Evolutionary conservation across 108 stramenopile species (phyloP).

Genomic region (Skeletonema tropicum): DNA sequence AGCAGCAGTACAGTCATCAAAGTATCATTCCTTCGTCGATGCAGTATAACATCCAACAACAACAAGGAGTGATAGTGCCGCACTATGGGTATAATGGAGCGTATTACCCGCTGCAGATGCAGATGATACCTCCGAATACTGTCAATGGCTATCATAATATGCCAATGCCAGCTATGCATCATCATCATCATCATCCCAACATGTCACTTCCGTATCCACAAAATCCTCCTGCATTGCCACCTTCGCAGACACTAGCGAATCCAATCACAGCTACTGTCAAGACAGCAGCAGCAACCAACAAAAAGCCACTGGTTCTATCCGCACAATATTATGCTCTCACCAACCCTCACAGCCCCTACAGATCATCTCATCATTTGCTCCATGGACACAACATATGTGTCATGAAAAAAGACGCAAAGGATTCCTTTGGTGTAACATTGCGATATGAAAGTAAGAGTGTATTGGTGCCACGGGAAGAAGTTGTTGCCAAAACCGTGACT

Average conservation of each 20-base stretch:
- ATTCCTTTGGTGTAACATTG: constrained; percentile 65
- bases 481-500: neutral
- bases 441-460: constrained; percentile 47
- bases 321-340: constrained; percentile 16
- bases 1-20: neutral
- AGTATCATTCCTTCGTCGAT: neutral
- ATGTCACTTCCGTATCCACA: neutral
- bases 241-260: neutral
- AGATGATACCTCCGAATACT: neutral
- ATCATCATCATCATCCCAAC: neutral
- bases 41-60: neutral
- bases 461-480: constrained; percentile 46
- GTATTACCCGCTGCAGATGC: neutral
- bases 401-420: constrained; percentile 25
- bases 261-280: too few species aligned
- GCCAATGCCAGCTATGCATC: neutral
- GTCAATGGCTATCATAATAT: neutral
- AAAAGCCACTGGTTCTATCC: constrained; percentile 21
- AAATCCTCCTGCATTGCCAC: neutral
- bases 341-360: constrained; percentile 37
- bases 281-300: too few species aligned
- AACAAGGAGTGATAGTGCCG: neutral
- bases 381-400: constrained; percentile 29
- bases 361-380: constrained; percentile 16
- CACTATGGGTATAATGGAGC: neutral